Percentiles rank a stretch among this genome's conserved stretches.
phyloP scores from a whole-genome alignment of 495 filamentous ascomycete species.

The Penicillium fimorum region DNA sequence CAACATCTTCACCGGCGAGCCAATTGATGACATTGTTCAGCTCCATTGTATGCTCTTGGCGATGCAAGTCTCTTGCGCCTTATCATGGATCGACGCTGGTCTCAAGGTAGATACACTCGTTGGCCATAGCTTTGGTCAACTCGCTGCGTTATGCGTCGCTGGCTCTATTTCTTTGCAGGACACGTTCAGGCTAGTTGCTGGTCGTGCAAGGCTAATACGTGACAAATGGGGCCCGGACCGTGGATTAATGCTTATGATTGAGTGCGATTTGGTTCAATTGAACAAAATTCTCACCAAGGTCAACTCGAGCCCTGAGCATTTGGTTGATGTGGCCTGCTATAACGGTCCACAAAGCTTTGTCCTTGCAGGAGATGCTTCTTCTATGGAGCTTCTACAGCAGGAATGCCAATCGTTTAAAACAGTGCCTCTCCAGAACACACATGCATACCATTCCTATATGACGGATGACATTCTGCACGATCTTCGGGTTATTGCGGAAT shows the following conservation, averaged over 20 bases:
- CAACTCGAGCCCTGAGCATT: not conserved
- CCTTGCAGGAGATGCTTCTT: constrained; percentile 36
- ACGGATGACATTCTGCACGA: too few species aligned
- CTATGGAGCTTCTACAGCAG: constrained; percentile 30
- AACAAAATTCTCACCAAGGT: constrained; percentile 14
- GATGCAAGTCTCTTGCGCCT: too few species aligned
- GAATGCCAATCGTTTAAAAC: not conserved
- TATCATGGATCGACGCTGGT: too few species aligned
- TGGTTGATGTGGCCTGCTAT: constrained; percentile 44
- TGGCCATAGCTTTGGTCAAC: constrained; percentile 54
- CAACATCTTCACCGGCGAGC: too few species aligned
- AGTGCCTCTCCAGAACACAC: not conserved
- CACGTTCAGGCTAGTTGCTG: constrained; percentile 40
- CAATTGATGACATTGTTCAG: too few species aligned
- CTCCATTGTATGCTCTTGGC: too few species aligned
- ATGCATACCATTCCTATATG: constrained; percentile 14
- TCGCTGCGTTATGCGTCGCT: constrained; percentile 44
- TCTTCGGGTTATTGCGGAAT: too few species aligned
- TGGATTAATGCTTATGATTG: constrained; percentile 52
- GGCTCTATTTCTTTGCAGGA: constrained; percentile 33
- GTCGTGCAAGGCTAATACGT: constrained; percentile 44
- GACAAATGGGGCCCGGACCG: constrained; percentile 46
- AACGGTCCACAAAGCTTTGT: constrained; percentile 50
- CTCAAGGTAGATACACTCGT: constrained; percentile 23
- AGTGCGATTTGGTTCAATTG: constrained; percentile 25